phyloP scores from a whole-genome alignment of 2,329 filamentous ascomycete genomes.

The Arthroderma sp. region DNA sequence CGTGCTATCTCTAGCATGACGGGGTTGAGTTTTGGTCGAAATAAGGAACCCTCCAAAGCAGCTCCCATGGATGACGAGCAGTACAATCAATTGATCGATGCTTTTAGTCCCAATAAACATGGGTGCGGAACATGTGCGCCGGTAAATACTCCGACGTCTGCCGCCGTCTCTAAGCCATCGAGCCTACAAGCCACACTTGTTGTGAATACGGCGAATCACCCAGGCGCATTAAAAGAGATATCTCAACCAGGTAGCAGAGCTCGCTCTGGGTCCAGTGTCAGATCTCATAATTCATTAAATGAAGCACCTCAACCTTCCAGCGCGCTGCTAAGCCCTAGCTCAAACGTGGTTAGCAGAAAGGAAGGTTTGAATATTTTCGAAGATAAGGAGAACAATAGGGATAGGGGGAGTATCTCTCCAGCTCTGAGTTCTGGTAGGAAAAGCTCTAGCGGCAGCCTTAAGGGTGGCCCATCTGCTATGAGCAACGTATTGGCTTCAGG shows the following conservation, averaged over 20 bases:
- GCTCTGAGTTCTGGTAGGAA: slow-evolving; percentile 3
- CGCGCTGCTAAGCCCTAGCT: slow-evolving; percentile 20
- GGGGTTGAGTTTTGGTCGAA: slow-evolving; percentile 29
- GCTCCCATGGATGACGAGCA: slow-evolving; percentile 24
- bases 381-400: slow-evolving; percentile 4
- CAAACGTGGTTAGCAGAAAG: slow-evolving; percentile 21
- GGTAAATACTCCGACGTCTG: slow-evolving; percentile 17
- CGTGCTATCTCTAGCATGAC: slow-evolving; percentile 29
- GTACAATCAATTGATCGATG: slow-evolving; percentile 24
- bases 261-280: slow-evolving; percentile 20
- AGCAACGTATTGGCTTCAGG: slow-evolving; percentile 7
- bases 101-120: slow-evolving; percentile 23
- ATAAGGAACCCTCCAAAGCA: slow-evolving; percentile 25
- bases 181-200: background rate
- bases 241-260: slow-evolving; percentile 20
- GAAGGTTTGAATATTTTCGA: slow-evolving; percentile 12
- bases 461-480: background rate
- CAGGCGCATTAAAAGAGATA: slow-evolving; percentile 17
- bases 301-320: slow-evolving; percentile 11
- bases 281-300: slow-evolving; percentile 16
- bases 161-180: background rate
- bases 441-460: slow-evolving; percentile 9
- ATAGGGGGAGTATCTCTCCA: slow-evolving; percentile 3
- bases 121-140: slow-evolving; percentile 19
- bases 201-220: slow-evolving; percentile 7